phyloP scores from a whole-genome alignment of 768 basidiomycete species.

The Suillus hirtellus region DNA sequence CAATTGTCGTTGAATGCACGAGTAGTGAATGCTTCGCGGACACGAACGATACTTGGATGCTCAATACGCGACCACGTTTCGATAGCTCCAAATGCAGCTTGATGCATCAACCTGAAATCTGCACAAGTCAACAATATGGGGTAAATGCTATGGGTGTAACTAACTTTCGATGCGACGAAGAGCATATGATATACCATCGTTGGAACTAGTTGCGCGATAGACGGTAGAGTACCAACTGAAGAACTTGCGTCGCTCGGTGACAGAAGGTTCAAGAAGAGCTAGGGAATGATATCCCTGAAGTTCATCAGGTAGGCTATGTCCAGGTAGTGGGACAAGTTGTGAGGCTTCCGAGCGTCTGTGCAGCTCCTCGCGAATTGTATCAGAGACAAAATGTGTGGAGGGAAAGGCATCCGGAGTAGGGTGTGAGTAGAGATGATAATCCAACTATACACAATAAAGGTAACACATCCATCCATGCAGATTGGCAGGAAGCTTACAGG shows the following conservation, averaged over 20 bases:
- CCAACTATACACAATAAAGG: constrained; percentile 51
- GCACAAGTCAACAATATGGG: constrained; percentile 16
- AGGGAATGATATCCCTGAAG: constrained; percentile 90
- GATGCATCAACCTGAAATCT: constrained; percentile 86
- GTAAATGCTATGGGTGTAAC: constrained; percentile 13
- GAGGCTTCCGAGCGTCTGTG: constrained; percentile 48
- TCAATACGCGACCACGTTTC: constrained; percentile 83
- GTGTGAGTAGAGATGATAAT: constrained; percentile 90
- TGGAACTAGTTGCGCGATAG: constrained; percentile 77
- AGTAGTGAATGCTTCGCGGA: constrained; percentile 95
- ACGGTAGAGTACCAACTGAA: constrained; percentile 82
- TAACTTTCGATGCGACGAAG: constrained; percentile 87
- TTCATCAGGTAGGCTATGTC: constrained; percentile 75
- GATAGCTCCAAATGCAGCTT: constrained; percentile 77
- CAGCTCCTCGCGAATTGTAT: constrained; percentile 64
- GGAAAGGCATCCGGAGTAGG: constrained; percentile 58
- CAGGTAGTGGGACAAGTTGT: constrained; percentile 38
- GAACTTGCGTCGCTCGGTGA: constrained; percentile 65
- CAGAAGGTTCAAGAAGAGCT: constrained; percentile 66
- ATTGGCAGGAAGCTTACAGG: constrained; percentile 49
- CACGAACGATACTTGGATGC: constrained; percentile 82
- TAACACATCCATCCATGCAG: constrained; percentile 7
- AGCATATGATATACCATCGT: constrained; percentile 76
- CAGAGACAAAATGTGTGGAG: constrained; percentile 82
- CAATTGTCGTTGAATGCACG: constrained; percentile 90